Percentiles rank a stretch among this genome's conserved stretches.
Conservation (phyloP, 805 yeast species). For the Candida anglica region DNA sequence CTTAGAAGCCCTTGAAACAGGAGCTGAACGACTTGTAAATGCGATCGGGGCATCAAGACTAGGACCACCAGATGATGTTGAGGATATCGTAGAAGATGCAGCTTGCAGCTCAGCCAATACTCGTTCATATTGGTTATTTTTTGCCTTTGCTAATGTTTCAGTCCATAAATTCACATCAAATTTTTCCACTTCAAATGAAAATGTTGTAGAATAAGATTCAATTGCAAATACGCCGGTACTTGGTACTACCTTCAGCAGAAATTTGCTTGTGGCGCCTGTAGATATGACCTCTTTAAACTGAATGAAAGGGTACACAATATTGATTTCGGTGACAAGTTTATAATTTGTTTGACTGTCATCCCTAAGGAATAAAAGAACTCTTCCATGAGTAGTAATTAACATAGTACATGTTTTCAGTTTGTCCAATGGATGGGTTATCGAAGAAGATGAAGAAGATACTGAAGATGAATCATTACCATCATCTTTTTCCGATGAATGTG, state of each 20-base stretch:
- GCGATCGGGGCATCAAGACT: not conserved
- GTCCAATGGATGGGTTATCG: constrained; percentile 23
- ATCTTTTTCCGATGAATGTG: constrained; percentile 8
- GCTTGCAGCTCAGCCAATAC: constrained; percentile 15
- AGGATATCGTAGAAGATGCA: not conserved
- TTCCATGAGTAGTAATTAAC: constrained; percentile 58
- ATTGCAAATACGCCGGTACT: constrained; percentile 52
- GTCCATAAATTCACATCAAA: constrained; percentile 57
- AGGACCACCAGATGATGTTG: not conserved
- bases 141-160: constrained; percentile 45
- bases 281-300: constrained; percentile 57
- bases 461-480: constrained; percentile 4
- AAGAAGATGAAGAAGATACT: constrained; percentile 1
- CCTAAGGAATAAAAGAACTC: constrained; percentile 52
- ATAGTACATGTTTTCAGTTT: constrained; percentile 47
- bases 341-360: constrained; percentile 37
- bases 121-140: constrained; percentile 46
- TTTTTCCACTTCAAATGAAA: constrained; percentile 54
- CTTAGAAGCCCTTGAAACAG: not conserved
- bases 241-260: constrained; percentile 26
- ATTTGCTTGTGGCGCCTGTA: constrained; percentile 18
- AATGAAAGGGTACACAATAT: constrained; percentile 47
- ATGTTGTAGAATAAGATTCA: constrained; percentile 50
- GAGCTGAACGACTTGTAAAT: not conserved
- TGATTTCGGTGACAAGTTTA: constrained; percentile 52